These are phyloP conservation scores for Coniochaeta sp. DNA, from an alignment of 2,329 filamentous ascomycete genomes.

Conservation along the genomic window DNA sequence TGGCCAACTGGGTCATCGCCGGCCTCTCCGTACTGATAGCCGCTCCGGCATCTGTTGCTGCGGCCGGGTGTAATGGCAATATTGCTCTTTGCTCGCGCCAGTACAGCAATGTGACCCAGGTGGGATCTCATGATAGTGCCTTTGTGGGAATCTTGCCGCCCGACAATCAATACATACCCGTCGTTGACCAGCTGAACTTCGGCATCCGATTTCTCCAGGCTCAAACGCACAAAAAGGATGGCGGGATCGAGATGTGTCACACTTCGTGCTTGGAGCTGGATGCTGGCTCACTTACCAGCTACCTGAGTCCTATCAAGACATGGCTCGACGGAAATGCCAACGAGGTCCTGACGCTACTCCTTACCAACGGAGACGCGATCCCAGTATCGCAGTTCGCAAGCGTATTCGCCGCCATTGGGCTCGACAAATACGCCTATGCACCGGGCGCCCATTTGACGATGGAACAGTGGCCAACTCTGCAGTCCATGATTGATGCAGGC, in stretches of 20 bases:
- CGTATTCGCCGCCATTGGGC: conserved; percentile 46
- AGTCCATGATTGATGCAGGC: conserved; percentile 52
- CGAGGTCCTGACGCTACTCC: conserved; percentile 55
- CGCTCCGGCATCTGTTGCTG: not conserved
- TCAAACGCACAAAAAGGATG: conserved; percentile 49
- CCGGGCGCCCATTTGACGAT: conserved; percentile 33
- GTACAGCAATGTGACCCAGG: conserved; percentile 54
- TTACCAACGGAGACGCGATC: conserved; percentile 56
- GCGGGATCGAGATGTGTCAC: conserved; percentile 56
- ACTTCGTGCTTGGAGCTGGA: conserved; percentile 54
- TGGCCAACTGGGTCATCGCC: not conserved
- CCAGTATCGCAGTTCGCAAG: conserved; percentile 46
- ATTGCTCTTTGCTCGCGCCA: conserved; percentile 44
- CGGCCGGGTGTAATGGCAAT: conserved; percentile 46
- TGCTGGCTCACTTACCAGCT: conserved; percentile 47
- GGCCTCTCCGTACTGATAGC: not conserved
- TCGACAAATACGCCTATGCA: conserved; percentile 50
- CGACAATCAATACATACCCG: conserved; percentile 54
- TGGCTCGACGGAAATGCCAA: conserved; percentile 53
- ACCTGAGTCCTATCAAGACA: conserved; percentile 47
- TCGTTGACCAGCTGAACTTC: conserved; percentile 49
- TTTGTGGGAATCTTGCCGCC: conserved; percentile 49
- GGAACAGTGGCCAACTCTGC: conserved; percentile 62
- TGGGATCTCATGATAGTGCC: conserved; percentile 59
- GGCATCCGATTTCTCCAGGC: conserved; percentile 59